A percentile compares a stretch with the other conserved stretches of the same genome.
phyloP scores from a whole-genome alignment of 495 filamentous ascomycete species.

The Penicillium nucicola region DNA sequence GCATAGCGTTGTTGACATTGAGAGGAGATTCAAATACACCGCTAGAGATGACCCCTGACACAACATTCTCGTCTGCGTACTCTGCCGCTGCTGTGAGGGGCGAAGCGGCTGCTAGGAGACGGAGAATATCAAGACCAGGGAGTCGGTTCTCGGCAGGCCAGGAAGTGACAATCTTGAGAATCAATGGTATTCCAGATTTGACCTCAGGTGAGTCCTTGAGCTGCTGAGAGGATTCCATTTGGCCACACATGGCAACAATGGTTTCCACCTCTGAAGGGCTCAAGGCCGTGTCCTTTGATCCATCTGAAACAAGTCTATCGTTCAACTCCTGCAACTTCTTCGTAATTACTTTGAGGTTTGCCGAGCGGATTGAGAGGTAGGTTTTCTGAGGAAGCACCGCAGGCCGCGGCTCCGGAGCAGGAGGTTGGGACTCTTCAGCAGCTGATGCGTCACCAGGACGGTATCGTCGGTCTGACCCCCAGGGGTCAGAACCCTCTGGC shows the following conservation, averaged over 20 bases:
- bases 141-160: slow-evolving; percentile 81
- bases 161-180: slow-evolving; percentile 62
- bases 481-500: slow-evolving; percentile 61
- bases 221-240: slow-evolving; percentile 51
- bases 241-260: slow-evolving; percentile 51
- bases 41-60: slow-evolving; percentile 41
- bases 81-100: slow-evolving; percentile 57
- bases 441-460: slow-evolving; percentile 61
- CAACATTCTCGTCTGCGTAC: slow-evolving; percentile 52
- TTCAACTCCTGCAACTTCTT: slow-evolving; percentile 77
- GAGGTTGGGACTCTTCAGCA: slow-evolving; percentile 22
- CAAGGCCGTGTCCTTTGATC: slow-evolving; percentile 69
- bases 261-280: slow-evolving; percentile 64
- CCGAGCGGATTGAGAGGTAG: slow-evolving; percentile 71
- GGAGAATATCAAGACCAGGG: slow-evolving; percentile 80
- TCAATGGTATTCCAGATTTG: slow-evolving; percentile 50
- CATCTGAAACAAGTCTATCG: slow-evolving; percentile 58
- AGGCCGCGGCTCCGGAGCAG: slow-evolving; percentile 43
- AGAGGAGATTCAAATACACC: slow-evolving; percentile 56
- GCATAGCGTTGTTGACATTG: slow-evolving; percentile 76
- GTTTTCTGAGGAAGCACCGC: slow-evolving; percentile 74
- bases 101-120: slow-evolving; percentile 66
- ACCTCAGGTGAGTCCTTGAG: slow-evolving; percentile 33
- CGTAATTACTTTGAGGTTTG: slow-evolving; percentile 59
- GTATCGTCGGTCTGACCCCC: slow-evolving; percentile 75